phyloP scores from a whole-genome alignment of 2,329 filamentous ascomycete genomes.

The Neurospora sp. region DNA sequence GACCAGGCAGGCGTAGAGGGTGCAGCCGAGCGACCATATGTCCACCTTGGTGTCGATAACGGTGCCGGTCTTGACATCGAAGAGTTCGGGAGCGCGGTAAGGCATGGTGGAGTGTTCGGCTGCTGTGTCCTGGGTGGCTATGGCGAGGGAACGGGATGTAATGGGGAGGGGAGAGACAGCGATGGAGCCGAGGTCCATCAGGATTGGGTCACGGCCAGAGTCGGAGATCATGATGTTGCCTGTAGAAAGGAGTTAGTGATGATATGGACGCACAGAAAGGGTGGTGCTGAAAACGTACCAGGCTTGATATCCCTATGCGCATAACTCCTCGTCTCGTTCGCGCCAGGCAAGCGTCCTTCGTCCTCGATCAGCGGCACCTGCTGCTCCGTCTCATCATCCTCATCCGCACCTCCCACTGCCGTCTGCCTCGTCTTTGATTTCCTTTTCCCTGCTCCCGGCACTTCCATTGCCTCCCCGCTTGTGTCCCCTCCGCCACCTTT shows the following conservation, averaged over 20 bases:
- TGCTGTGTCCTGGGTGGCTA: constrained; percentile 87
- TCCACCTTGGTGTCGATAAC: constrained; percentile 94
- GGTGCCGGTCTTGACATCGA: constrained; percentile 90
- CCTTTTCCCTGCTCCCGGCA: constrained; percentile 25
- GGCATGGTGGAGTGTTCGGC: constrained; percentile 98
- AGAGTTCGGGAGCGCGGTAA: constrained; percentile 93
- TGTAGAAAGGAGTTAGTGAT: constrained; percentile 18
- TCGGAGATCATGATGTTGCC: constrained; percentile 98
- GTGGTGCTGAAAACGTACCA: constrained; percentile 41
- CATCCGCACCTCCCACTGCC: constrained; percentile 38
- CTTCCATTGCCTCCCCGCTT: constrained; percentile 39
- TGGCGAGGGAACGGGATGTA: constrained; percentile 78
- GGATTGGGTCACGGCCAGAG: constrained; percentile 74
- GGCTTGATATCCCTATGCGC: constrained; percentile 97
- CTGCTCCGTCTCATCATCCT: constrained; percentile 63
- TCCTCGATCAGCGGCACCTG: constrained; percentile 77
- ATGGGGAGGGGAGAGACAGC: constrained; percentile 80
- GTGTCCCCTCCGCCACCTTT: constrained; percentile 34
- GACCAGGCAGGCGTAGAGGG: constrained; percentile 91
- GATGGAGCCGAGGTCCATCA: constrained; percentile 95
- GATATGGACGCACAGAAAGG: neutral
- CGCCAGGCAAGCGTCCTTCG: constrained; percentile 57
- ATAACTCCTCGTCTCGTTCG: constrained; percentile 55
- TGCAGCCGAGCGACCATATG: constrained; percentile 96
- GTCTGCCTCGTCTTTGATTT: constrained; percentile 19